phyloP scores from a whole-genome alignment of 2,329 filamentous ascomycete species.

The Colletotrichum falcatum region DNA sequence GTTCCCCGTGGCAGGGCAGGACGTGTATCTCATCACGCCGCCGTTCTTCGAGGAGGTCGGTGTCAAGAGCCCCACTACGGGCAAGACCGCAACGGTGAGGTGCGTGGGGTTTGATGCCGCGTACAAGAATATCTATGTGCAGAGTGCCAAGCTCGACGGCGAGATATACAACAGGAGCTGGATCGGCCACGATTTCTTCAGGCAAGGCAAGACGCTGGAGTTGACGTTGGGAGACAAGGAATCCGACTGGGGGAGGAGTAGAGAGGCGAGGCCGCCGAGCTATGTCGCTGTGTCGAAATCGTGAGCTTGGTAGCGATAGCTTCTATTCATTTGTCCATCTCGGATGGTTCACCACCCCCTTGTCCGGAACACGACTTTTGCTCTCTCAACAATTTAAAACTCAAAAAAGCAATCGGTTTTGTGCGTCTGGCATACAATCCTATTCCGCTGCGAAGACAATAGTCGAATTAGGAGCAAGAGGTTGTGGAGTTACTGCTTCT shows the following conservation, averaged over 20 bases:
- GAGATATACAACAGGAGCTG: conserved; percentile 67
- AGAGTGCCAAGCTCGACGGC: conserved; percentile 68
- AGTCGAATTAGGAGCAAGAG: background rate
- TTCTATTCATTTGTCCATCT: background rate
- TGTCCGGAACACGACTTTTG: background rate
- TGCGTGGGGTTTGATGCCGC: conserved; percentile 68
- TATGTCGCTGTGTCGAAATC: conserved; percentile 23
- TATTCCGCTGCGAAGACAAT: background rate
- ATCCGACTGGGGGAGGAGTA: conserved; percentile 64
- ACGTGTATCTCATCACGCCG: conserved; percentile 72
- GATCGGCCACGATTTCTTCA: conserved; percentile 71
- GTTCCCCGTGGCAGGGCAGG: conserved; percentile 70
- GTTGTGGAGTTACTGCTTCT: background rate
- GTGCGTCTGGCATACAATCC: background rate
- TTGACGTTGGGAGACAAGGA: conserved; percentile 62
- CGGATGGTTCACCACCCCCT: background rate
- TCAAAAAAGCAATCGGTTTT: background rate
- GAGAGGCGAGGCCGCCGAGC: conserved; percentile 65
- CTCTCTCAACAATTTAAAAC: background rate
- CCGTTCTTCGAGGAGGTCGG: conserved; percentile 70
- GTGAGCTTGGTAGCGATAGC: background rate
- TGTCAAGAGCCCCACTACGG: conserved; percentile 63
- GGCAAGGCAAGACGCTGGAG: conserved; percentile 67
- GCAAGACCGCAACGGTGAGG: conserved; percentile 66
- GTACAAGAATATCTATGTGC: conserved; percentile 68